Conservation (phyloP, 1,284 basidiomycete species). For the Salmacisia buchloeana region DNA sequence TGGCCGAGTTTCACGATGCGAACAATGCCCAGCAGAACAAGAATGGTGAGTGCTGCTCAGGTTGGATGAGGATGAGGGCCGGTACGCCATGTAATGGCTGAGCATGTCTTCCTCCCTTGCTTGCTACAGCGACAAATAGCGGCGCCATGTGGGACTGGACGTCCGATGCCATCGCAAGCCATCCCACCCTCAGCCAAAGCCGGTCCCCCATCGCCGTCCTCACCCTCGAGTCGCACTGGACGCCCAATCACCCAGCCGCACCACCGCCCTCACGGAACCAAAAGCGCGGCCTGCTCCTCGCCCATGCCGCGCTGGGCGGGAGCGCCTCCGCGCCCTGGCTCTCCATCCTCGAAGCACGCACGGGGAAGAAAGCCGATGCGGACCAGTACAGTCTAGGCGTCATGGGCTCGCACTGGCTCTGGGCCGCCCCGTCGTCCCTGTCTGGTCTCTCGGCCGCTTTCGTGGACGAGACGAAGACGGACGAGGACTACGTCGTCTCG, state of each 20-base stretch:
- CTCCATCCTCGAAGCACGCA: not conserved
- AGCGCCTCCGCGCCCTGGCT: not conserved
- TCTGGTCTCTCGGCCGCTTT: slow-evolving; percentile 20
- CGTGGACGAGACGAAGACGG: slow-evolving; percentile 22
- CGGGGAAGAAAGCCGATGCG: not conserved
- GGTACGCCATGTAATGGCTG: too few species aligned
- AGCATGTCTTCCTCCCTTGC: not conserved
- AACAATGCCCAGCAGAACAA: slow-evolving; percentile 30
- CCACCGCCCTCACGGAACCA: not conserved
- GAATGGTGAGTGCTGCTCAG: not conserved
- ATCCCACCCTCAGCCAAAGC: not conserved
- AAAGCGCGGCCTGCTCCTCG: slow-evolving; percentile 20
- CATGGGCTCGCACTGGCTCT: slow-evolving; percentile 35
- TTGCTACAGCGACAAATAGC: slow-evolving; percentile 20
- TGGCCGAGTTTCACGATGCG: slow-evolving; percentile 25
- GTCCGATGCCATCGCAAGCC: slow-evolving; percentile 16
- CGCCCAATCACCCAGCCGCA: slow-evolving; percentile 15
- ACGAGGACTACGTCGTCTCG: slow-evolving; percentile 27
- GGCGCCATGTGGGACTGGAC: slow-evolving; percentile 30
- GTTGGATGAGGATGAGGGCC: too few species aligned
- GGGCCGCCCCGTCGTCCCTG: slow-evolving; percentile 25
- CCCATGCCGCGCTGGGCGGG: slow-evolving; percentile 27
- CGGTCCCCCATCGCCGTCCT: slow-evolving; percentile 23
- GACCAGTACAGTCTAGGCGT: slow-evolving; percentile 26
- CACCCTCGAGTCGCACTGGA: slow-evolving; percentile 25